Base-by-base conservation (phyloP, 2,329 filamentous ascomycete species). In the Lasiodiplodia sp. region DNA sequence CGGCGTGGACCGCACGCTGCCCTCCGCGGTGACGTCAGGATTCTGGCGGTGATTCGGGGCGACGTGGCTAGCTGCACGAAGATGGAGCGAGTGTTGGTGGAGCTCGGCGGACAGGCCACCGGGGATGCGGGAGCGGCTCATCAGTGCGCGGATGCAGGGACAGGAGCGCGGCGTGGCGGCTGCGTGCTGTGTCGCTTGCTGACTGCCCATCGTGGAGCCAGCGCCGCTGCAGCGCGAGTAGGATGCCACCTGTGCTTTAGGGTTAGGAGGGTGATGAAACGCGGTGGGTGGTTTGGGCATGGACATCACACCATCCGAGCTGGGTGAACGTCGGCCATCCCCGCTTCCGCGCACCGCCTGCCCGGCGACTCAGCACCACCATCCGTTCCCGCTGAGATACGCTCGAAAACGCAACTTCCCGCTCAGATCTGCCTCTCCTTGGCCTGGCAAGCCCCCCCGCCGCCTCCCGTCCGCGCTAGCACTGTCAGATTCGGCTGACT, bases 41-140 rank as follows among this genome's bases (percentile, higher is more conserved):
- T 38, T 31, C 38, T 49, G 57, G 57, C 57, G 57, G 57, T 62
- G 57, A 62, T 62, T 44, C 23, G 40, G 38, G 21, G 57, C 57
- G 57, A 62, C 57, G 57, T 62, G 57, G 57, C 57, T 49, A 44
- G 57, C 57, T 34, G 40, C 57, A 62, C 31, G 25, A 34, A 31
- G 57, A 44, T 28, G 56, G 56, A 31, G 40, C 57, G 37, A 16
- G n/a, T 60, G 16, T 18, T 34, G 40, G 57, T 62, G 57, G 57
- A 62, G 57, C 55, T 38, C 31, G 31, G 25, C 23, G 55, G 25
- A 37, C 28, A 38, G 55, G 55, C 55, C 56, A 60, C 37, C 57
- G 57, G 57, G 57, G 57, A 62, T 49, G 57, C 57, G 57, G 57
- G 57, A 62, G 57, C 57, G 57, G 40, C 57, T 44, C 51, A 31